Evolutionary conservation across 2,329 filamentous ascomycete genomes (phyloP).

Genomic region (Penicillium sp.): DNA sequence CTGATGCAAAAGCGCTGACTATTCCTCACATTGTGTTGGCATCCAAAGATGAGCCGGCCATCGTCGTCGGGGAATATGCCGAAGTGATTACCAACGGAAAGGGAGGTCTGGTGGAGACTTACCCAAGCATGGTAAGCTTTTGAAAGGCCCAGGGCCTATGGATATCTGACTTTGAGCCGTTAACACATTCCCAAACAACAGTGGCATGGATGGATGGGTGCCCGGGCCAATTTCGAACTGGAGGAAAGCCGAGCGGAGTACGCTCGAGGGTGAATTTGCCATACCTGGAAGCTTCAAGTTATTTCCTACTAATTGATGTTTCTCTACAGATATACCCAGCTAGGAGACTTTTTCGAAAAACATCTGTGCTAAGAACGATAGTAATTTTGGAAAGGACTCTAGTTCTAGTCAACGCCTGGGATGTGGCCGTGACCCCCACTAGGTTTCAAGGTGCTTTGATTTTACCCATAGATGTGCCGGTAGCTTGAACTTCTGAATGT

Average conservation of each 20-base stretch:
- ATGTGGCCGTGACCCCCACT: too few species aligned
- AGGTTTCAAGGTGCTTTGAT: too few species aligned
- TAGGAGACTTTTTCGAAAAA: constrained; percentile 28
- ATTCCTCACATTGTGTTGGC: constrained; percentile 65
- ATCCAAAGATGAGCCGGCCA: constrained; percentile 62
- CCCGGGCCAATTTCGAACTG: constrained; percentile 60
- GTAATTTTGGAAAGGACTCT: background rate
- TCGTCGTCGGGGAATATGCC: constrained; percentile 55
- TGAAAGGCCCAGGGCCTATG: background rate
- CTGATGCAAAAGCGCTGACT: constrained; percentile 60
- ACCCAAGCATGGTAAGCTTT: constrained; percentile 54
- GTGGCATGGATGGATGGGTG: constrained; percentile 74
- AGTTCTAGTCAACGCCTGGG: too few species aligned
- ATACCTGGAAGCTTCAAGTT: background rate
- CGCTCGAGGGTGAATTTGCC: constrained; percentile 55
- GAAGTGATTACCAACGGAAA: constrained; percentile 51
- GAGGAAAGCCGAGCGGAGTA: constrained; percentile 58
- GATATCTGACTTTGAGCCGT: background rate
- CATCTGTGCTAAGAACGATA: constrained; percentile 9
- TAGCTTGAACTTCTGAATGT: too few species aligned
- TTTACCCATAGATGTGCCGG: too few species aligned
- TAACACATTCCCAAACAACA: background rate
- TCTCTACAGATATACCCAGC: constrained; percentile 15
- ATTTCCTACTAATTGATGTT: background rate
- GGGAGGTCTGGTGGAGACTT: constrained; percentile 64